Evolutionary conservation across 2,329 filamentous ascomycete species (phyloP), one percentile per base, ranked within the genome.

Genomic region (Graphilbum ipis-grandicollis): DNA sequence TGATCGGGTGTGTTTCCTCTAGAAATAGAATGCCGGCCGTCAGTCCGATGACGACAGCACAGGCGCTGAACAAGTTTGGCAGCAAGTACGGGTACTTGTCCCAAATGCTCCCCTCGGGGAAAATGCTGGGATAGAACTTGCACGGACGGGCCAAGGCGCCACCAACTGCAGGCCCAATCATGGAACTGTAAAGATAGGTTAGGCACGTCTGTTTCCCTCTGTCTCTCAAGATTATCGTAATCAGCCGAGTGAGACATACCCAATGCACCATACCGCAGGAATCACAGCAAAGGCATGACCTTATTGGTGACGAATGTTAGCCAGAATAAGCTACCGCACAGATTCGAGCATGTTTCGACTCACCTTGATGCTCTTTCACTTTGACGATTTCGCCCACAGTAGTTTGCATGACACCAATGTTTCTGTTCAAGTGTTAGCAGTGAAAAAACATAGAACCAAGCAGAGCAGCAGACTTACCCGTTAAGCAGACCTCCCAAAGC

Each of bases 251-350:
- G 43, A 19, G 33, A 59, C 65, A 59, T 63, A 83, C 66, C 90
- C 90, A 51, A 98, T 68, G 53, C 86, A 94, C 90, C 90, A 98
- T 19, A 96, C 83, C 53, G 93, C 84, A 7, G 90, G 90, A 85
- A 98, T 94, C 47, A 96, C 86, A 12, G 88, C 84, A 59, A 93
- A 98, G 35, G 88, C 90, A 48, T 83, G 82, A 47, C 86, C 80
- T 85, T n/a, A n/a, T n/a, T n/a, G n/a, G n/a, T n/a, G n/a, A n/a
- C n/a, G n/a, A n/a, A n/a, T n/a, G n/a, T n/a, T n/a, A n/a, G n/a
- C n/a, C n/a, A n/a, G n/a, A n/a, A n/a, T n/a, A n/a, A n/a, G n/a
- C n/a, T n/a, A n/a, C n/a, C n/a, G n/a, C n/a, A n/a, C n/a, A n/a
- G n/a, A n/a, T n/a, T n/a, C n/a, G n/a, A n/a, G n/a, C n/a, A n/a